Base-by-base conservation (phyloP, 306 rosid species). In the Leucaena leucocephala region DNA sequence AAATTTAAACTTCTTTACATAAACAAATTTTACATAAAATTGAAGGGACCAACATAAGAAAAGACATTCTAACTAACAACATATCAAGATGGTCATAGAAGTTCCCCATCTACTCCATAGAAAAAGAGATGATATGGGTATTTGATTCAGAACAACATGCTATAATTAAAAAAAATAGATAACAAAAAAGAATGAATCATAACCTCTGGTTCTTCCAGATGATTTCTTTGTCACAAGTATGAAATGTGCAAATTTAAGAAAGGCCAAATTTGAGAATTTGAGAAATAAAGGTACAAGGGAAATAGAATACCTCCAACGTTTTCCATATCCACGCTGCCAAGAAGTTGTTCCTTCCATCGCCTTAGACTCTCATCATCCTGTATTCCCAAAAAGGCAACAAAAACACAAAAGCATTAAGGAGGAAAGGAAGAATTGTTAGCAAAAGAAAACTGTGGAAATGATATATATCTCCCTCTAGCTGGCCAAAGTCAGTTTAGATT, bases 261-360 rank as follows among this genome's bases (percentile, higher is more conserved):
- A 35, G 3, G 43, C 10, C 8, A 61, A 27, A 27, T 27, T 27
- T 27, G 62, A 16, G 16, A 55, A 78, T 78, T 69, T 27, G 71
- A 78, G 42, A 58, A 78, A 55, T 57, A 43, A 33, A 50, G 21
- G 17, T 79, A 19, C 9, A 27, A 17, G 35, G 19, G 35, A 71
- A 40, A 68, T 3, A 19, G 9, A 71, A 10, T 75, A 93, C 98
- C 98, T 81, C 89, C 92, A 50, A 85, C 91, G 44, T 89, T 83
- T 76, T 84, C 70, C 21, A 94, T 75, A 76, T 90, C 97, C 50
- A 94, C 96, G 77, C 86, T 84, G 73, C 98, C 97, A 74, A 94
- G 92, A 76, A 94, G 97, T 75, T 94, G 98, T 72, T 94, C 97
- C 85, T 91, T 94, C 98, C 98, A 91, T 80, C 88, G 86, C 86